phyloP scores from a whole-genome alignment of 2,329 filamentous ascomycete genomes.

The Venturia carpophila region DNA sequence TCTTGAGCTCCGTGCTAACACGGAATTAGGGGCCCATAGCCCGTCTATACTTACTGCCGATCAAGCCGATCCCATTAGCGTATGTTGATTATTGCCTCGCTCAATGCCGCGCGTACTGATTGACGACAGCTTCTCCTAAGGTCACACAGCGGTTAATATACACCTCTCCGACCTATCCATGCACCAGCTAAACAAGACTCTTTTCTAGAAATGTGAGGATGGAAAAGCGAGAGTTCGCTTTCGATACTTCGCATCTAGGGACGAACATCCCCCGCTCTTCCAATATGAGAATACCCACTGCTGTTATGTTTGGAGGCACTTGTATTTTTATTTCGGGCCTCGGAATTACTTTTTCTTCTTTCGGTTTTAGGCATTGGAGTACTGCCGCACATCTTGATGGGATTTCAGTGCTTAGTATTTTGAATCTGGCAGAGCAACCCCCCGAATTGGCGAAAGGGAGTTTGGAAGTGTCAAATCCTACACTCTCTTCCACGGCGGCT shows the following conservation, averaged over 20 bases:
- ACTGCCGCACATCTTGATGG: not conserved
- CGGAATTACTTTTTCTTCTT: not conserved
- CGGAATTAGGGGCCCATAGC: conserved; percentile 15
- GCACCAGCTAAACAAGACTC: not conserved
- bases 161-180: not conserved
- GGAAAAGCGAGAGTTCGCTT: not conserved
- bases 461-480: not conserved
- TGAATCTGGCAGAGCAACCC: not conserved
- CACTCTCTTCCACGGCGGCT: not conserved
- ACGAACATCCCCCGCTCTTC: not conserved
- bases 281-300: not conserved
- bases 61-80: conserved; percentile 17
- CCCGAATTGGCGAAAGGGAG: not conserved
- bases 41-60: conserved; percentile 18
- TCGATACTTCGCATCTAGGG: not conserved
- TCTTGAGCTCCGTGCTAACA: conserved; percentile 17
- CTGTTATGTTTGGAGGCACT: not conserved
- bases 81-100: not conserved
- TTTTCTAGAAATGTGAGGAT: conserved; percentile 1
- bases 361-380: not conserved
- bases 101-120: not conserved
- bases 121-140: conserved; percentile 15
- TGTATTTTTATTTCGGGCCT: not conserved
- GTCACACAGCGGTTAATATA: conserved; percentile 18
- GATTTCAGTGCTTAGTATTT: not conserved